phyloP scores from a whole-genome alignment of 352 stramenopile genomes.

The Phytophthora hybrid region DNA sequence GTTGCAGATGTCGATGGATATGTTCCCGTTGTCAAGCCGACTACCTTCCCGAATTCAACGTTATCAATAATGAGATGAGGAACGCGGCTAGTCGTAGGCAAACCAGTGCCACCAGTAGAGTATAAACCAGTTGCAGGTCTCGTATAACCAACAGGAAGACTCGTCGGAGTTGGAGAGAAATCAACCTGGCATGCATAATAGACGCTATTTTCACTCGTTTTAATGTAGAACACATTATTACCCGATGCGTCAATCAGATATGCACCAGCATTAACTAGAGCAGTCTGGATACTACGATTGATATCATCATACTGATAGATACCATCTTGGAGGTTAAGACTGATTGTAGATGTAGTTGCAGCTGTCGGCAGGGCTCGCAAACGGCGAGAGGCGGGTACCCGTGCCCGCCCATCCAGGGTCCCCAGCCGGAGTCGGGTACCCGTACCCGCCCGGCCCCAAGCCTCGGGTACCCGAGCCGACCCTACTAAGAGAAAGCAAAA shows the following conservation, averaged over 20 bases:
- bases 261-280: constrained; percentile 13
- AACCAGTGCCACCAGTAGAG: constrained; percentile 8
- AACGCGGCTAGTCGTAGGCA: constrained; percentile 8
- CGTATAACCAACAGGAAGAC: constrained; percentile 2
- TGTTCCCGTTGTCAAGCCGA: constrained; percentile 9
- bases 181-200: constrained; percentile 23
- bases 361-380: too few relatives aligned
- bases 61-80: constrained; percentile 31
- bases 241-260: constrained; percentile 15
- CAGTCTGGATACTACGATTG: constrained; percentile 15
- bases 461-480: too few relatives aligned
- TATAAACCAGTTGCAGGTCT: constrained; percentile 16
- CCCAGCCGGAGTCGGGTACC: too few relatives aligned
- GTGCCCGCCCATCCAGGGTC: too few relatives aligned
- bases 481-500: too few relatives aligned
- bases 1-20: constrained; percentile 19
- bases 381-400: too few relatives aligned
- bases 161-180: neutral
- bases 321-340: constrained; percentile 10
- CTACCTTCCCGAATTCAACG: constrained; percentile 13
- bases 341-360: constrained; percentile 7
- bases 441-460: too few relatives aligned
- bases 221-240: constrained; percentile 18
- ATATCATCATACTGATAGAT: constrained; percentile 13
- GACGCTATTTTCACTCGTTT: constrained; percentile 12